Conservation (phyloP, 2,329 filamentous ascomycete species). For the Neonectria faginata region DNA sequence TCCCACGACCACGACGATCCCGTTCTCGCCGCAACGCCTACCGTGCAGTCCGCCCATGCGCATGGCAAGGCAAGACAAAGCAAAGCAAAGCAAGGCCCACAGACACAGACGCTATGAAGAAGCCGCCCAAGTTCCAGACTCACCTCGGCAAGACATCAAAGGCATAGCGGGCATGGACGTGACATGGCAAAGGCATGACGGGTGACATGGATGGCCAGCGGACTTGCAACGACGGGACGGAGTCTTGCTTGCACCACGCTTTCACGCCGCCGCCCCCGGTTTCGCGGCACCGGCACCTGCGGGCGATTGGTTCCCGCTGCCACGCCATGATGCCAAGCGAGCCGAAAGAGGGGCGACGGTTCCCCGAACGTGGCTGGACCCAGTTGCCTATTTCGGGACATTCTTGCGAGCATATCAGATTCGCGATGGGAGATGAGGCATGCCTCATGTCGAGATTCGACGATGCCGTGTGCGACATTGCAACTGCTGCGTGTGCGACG, state of each 20-base stretch:
- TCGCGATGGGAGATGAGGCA: constrained; percentile 25
- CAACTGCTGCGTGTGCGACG: constrained; percentile 6
- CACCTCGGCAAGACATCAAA: background rate
- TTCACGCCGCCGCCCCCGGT: constrained; percentile 32
- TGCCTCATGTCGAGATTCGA: constrained; percentile 18
- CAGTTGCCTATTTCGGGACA: constrained; percentile 48
- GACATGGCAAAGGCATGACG: constrained; percentile 14
- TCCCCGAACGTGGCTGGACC: constrained; percentile 34
- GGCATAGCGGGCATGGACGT: background rate
- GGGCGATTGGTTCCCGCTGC: constrained; percentile 42
- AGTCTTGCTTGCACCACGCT: constrained; percentile 7
- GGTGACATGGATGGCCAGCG: background rate
- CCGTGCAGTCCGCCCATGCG: background rate
- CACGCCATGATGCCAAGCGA: constrained; percentile 38
- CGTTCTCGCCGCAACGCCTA: background rate
- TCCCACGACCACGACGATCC: background rate
- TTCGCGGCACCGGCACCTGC: constrained; percentile 22
- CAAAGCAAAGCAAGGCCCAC: background rate
- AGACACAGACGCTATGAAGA: constrained; percentile 1
- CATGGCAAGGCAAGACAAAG: too few species aligned
- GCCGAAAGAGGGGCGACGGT: constrained; percentile 28
- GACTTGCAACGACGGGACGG: constrained; percentile 13
- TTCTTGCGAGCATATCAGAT: constrained; percentile 47
- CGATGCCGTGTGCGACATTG: constrained; percentile 11
- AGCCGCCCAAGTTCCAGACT: constrained; percentile 8